Base-by-base conservation (phyloP, 2,329 filamentous ascomycete genomes). In the Sclerotinia sclerotiorum region DNA sequence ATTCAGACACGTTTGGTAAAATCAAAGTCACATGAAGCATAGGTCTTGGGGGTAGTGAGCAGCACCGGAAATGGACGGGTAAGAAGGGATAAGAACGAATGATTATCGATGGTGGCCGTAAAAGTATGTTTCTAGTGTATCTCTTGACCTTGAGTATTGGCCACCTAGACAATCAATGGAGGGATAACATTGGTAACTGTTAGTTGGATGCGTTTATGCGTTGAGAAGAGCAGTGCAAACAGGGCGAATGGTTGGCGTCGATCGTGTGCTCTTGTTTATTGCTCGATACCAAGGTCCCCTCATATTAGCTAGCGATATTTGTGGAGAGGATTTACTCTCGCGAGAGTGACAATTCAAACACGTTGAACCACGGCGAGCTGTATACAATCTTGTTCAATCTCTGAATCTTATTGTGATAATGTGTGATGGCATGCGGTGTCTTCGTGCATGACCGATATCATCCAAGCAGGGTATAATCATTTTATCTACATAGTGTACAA, bases 131-230 rank as follows among this genome's bases (percentile, higher is more conserved):
- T 62, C 46, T 51, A 62, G 29, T 39, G 29, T 62, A 62, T 39
- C 46, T 51, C 48, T 51, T 51, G 46, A 27, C n/a, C 29, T 51
- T 51, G 51, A 21, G 15, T 39, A 49, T 39, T 24, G 48, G 15
- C 32, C n/a, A 27, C n/a, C 60, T 51, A n/a, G 29, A 39, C 46
- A 11, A 24, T 62, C 13, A 13, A 49, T 17, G n/a, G n/a, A 39
- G n/a, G 29, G n/a, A 27, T 15, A 35, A 5, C 46, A 24, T n/a
- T 24, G 46, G 32, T 39, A 24, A 39, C 39, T 51, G 60, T 51
- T 29, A 42, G 46, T 39, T 35, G 60, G 48, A 51, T 62, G 46
- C 46, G 46, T 62, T 62, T 62, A n/a, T 27, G 46, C 60, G 29
- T 39, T 51, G 32, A 39, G 29, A 27, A 21, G 5, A 46, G 29